These are phyloP conservation scores for Fraxinus americana DNA, from an alignment of 257 asterid species.

Conservation along the genomic window DNA sequence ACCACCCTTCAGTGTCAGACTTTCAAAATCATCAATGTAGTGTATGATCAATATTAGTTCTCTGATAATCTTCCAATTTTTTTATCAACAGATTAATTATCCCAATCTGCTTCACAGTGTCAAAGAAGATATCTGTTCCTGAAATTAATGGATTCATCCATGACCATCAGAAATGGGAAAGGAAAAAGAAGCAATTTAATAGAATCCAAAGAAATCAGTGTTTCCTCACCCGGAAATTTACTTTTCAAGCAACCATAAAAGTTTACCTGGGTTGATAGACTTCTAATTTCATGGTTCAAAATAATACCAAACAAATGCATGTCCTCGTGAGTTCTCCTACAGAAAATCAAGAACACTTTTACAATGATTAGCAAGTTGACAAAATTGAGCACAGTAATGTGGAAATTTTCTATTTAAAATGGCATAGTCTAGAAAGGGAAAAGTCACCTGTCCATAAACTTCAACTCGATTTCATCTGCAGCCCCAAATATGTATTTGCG, in stretches of 20 bases:
- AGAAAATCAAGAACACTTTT: constrained; percentile 7
- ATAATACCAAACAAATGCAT: constrained; percentile 44
- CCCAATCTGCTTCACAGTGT: neutral
- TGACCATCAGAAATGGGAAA: constrained; percentile 12
- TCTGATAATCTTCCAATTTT: neutral
- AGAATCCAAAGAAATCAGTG: neutral
- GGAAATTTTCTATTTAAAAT: neutral
- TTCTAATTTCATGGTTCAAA: constrained; percentile 51
- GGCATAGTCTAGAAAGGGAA: neutral
- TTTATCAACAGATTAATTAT: neutral
- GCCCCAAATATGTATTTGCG: constrained; percentile 57
- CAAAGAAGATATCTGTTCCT: neutral
- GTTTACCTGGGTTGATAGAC: constrained; percentile 50
- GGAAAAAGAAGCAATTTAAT: neutral
- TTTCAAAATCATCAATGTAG: neutral
- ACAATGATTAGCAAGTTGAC: neutral
- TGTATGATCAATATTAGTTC: neutral
- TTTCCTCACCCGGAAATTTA: neutral
- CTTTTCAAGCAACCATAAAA: constrained; percentile 8
- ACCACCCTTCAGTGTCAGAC: neutral
- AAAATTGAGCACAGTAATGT: neutral
- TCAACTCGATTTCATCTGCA: constrained; percentile 56
- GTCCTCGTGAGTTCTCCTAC: constrained; percentile 54
- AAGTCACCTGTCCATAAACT: constrained; percentile 52
- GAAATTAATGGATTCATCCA: constrained; percentile 3